phyloP scores from a whole-genome alignment of 2,329 filamentous ascomycete genomes.

The Xylaria arbuscula region DNA sequence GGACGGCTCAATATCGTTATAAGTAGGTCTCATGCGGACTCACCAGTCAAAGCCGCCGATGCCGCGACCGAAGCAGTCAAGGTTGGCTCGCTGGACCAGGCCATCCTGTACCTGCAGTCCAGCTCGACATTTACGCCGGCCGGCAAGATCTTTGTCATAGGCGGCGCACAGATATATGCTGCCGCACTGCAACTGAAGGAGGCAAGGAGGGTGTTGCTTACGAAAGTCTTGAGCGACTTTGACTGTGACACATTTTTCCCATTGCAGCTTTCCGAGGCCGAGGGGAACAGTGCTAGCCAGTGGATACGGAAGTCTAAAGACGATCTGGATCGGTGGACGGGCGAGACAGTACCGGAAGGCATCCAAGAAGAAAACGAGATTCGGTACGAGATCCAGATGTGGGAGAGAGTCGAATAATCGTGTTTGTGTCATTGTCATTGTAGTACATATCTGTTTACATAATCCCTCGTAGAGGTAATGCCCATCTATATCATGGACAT shows the following conservation, averaged over 20 bases:
- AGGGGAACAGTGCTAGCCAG: conserved; percentile 42
- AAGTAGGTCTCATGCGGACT: conserved; percentile 62
- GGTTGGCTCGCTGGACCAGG: conserved; percentile 68
- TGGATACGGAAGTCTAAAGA: conserved; percentile 67
- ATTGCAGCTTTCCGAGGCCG: conserved; percentile 60
- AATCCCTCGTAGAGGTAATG: conserved; percentile 8
- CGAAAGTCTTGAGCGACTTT: conserved; percentile 74
- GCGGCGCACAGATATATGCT: conserved; percentile 86
- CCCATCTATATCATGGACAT: conserved; percentile 18
- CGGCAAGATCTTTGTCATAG: conserved; percentile 83
- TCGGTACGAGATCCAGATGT: conserved; percentile 79
- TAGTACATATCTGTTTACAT: conserved; percentile 39
- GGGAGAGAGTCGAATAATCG: conserved; percentile 64
- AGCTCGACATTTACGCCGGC: conserved; percentile 52
- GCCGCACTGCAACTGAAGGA: conserved; percentile 71
- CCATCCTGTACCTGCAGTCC: conserved; percentile 60
- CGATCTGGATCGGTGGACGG: conserved; percentile 71
- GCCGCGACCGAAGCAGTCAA: conserved; percentile 65
- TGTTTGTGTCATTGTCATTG: conserved; percentile 25
- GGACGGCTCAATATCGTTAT: conserved; percentile 86
- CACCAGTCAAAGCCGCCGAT: conserved; percentile 30
- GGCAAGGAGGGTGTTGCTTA: conserved; percentile 74
- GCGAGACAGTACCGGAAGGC: conserved; percentile 69
- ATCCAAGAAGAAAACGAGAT: conserved; percentile 72
- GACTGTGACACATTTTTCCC: conserved; percentile 83